These are phyloP conservation scores for Populus hybrid DNA, from an alignment of 441 rosid genomes.

Conservation along the genomic window DNA sequence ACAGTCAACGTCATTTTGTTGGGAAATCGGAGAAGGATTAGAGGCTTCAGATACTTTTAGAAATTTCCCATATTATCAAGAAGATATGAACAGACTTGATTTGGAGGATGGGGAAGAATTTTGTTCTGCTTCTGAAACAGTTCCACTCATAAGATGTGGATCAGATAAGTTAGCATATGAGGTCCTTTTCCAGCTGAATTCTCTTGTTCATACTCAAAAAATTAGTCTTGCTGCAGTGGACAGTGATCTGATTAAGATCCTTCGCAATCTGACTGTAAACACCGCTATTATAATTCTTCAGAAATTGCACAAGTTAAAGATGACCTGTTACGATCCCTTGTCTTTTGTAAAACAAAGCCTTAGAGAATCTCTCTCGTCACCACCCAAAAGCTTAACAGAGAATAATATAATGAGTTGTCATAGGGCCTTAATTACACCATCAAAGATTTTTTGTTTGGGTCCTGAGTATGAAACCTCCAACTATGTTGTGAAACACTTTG, in stretches of 20 bases:
- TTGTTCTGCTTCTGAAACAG: conserved; percentile 44
- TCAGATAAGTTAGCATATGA: conserved; percentile 50
- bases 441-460: conserved; percentile 83
- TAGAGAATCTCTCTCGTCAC: conserved; percentile 35
- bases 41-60: conserved; percentile 39
- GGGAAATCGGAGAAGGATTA: conserved; percentile 47
- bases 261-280: conserved; percentile 40
- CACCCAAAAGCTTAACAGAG: conserved; percentile 36
- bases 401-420: conserved; percentile 73
- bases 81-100: conserved; percentile 32
- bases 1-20: conserved; percentile 56
- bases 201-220: conserved; percentile 77
- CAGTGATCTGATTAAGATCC: conserved; percentile 40
- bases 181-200: conserved; percentile 74
- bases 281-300: conserved; percentile 53
- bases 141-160: conserved; percentile 53
- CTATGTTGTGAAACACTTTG: conserved; percentile 78
- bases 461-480: conserved; percentile 91
- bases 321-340: conserved; percentile 63
- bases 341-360: conserved; percentile 46
- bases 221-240: conserved; percentile 58
- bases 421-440: conserved; percentile 78
- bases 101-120: conserved; percentile 44
- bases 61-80: conserved; percentile 52
- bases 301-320: conserved; percentile 63